A percentile compares a stretch with the other conserved stretches of the same genome.
Conservation (phyloP, 208 protist species). For the Wallacemonas sp. region DNA sequence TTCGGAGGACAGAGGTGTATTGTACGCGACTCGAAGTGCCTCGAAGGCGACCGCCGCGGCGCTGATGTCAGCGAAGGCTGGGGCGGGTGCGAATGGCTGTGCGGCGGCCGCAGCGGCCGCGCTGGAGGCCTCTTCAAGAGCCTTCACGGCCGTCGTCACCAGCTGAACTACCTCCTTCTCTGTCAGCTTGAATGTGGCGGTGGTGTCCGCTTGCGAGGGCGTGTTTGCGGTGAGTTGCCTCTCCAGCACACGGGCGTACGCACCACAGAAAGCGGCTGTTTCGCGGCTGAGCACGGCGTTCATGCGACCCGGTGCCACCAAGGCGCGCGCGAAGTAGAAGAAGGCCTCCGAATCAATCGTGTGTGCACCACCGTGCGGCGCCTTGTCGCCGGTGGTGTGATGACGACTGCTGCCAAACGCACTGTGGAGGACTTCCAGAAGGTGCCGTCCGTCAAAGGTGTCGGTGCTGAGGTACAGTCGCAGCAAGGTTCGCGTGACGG, state of each 20-base stretch:
- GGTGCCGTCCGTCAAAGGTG: slow-evolving; percentile 32
- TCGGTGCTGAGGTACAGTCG: slow-evolving; percentile 73
- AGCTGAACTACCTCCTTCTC: slow-evolving; percentile 41
- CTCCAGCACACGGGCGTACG: slow-evolving; percentile 57
- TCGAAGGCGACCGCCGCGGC: slow-evolving; percentile 3
- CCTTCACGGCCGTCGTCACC: slow-evolving; percentile 19
- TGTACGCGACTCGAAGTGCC: neutral
- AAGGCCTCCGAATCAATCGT: slow-evolving; percentile 23
- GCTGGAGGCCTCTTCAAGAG: slow-evolving; percentile 8
- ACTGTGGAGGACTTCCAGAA: slow-evolving; percentile 26
- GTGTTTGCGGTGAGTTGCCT: too few species aligned
- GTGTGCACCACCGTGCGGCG: slow-evolving; percentile 8
- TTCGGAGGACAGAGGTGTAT: slow-evolving; percentile 10
- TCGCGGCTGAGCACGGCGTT: slow-evolving; percentile 48
- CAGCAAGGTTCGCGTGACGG: slow-evolving; percentile 63
- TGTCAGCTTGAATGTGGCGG: neutral
- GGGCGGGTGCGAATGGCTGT: neutral
- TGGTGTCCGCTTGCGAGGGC: neutral
- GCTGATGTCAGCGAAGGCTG: neutral
- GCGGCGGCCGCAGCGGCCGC: neutral
- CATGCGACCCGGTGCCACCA: slow-evolving; percentile 42
- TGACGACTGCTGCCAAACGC: neutral
- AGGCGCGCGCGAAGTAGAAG: slow-evolving; percentile 49
- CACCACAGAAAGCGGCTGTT: slow-evolving; percentile 58
- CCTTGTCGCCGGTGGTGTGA: neutral